Conservation (phyloP, 805 yeast species). For the Brettanomyces custersianus region DNA sequence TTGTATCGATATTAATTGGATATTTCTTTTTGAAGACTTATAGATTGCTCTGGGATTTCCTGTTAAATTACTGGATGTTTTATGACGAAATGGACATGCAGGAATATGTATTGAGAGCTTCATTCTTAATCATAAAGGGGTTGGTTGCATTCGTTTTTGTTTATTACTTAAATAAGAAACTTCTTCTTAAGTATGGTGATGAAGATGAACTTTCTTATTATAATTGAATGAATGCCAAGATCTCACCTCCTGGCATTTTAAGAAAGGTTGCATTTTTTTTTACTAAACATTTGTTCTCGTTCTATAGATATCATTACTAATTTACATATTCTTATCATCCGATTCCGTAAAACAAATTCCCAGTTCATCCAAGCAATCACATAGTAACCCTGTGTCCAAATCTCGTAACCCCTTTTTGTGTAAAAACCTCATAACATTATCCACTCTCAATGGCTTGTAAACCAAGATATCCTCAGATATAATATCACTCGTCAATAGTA, state of each 20-base stretch:
- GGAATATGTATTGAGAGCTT: constrained; percentile 8
- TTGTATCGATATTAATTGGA: constrained; percentile 6
- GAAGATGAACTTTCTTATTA: constrained; percentile 21
- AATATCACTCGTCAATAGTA: constrained; percentile 10
- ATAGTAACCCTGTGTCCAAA: constrained; percentile 13
- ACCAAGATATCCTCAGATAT: constrained; percentile 13
- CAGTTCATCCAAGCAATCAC: constrained; percentile 19
- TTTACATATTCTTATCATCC: neutral
- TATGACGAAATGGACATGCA: neutral
- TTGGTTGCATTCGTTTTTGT: constrained; percentile 10
- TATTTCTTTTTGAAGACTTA: constrained; percentile 10
- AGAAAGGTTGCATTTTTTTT: no score
- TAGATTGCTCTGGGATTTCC: constrained; percentile 7
- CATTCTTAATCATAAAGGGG: constrained; percentile 11
- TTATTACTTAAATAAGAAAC: constrained; percentile 12
- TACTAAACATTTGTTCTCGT: no score
- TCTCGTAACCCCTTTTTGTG: constrained; percentile 8
- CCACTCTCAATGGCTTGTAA: constrained; percentile 19
- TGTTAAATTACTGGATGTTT: constrained; percentile 4
- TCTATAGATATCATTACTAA: no score
- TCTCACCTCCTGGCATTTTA: no score
- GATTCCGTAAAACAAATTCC: constrained; percentile 20
- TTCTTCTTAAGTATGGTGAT: constrained; percentile 18
- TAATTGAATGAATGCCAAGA: constrained; percentile 10
- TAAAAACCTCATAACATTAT: constrained; percentile 10